phyloP scores from a whole-genome alignment of 2,329 filamentous ascomycete species.

The Cladobotryum protrusum region DNA sequence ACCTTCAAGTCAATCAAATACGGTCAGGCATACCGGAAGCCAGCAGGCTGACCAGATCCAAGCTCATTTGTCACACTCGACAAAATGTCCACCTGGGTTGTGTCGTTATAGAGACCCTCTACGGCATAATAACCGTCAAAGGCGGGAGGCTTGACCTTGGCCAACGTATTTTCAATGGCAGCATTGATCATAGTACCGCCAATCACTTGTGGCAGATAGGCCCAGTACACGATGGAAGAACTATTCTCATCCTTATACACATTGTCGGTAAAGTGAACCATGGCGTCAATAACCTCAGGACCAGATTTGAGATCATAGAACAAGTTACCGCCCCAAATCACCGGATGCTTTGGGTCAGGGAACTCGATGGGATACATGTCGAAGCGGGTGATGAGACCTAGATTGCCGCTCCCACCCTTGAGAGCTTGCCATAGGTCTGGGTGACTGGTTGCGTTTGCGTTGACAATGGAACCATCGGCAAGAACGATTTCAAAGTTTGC shows the following conservation, averaged over 20 bases:
- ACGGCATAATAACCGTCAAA: slow-evolving; percentile 24
- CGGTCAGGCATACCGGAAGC: slow-evolving; percentile 18
- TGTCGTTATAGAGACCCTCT: slow-evolving; percentile 18
- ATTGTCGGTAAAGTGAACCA: slow-evolving; percentile 27
- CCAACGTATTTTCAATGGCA: slow-evolving; percentile 27
- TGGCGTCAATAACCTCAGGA: slow-evolving; percentile 19
- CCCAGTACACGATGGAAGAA: slow-evolving; percentile 27
- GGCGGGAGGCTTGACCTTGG: slow-evolving; percentile 20
- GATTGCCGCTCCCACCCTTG: slow-evolving; percentile 35
- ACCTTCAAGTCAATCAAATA: not conserved
- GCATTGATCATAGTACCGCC: slow-evolving; percentile 24
- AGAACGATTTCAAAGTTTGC: slow-evolving; percentile 42
- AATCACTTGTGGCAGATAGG: slow-evolving; percentile 22
- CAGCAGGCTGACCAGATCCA: slow-evolving; percentile 22
- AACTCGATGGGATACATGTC: slow-evolving; percentile 26
- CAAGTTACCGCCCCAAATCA: slow-evolving; percentile 27
- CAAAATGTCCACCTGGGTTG: slow-evolving; percentile 22
- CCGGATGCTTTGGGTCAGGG: slow-evolving; percentile 18
- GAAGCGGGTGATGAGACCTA: slow-evolving; percentile 29
- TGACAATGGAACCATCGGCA: slow-evolving; percentile 37
- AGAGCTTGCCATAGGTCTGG: slow-evolving; percentile 39
- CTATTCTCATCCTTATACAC: slow-evolving; percentile 27
- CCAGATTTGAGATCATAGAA: slow-evolving; percentile 18
- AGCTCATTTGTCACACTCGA: slow-evolving; percentile 26
- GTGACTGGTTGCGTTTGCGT: slow-evolving; percentile 29